These are phyloP conservation scores for Dactylellina sp. DNA, from an alignment of 2,329 filamentous ascomycete species.

Conservation along the genomic window DNA sequence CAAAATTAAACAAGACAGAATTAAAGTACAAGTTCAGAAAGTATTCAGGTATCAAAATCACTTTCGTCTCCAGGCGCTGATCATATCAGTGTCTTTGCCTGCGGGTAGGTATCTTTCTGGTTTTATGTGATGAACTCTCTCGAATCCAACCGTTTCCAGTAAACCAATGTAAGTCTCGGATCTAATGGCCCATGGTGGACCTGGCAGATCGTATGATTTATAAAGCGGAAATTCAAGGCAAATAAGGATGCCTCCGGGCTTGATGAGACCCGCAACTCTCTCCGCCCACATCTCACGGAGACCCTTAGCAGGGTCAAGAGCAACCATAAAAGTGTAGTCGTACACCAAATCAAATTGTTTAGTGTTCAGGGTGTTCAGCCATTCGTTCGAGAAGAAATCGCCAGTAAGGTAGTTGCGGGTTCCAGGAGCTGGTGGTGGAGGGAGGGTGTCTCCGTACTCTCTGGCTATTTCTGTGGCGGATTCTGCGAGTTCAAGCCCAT, in stretches of 20 bases:
- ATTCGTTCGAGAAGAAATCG: conserved; percentile 44
- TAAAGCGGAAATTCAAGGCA: conserved; percentile 65
- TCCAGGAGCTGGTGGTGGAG: conserved; percentile 27
- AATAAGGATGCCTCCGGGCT: conserved; percentile 62
- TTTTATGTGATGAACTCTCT: conserved; percentile 61
- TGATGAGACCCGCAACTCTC: conserved; percentile 65
- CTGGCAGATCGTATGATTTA: conserved; percentile 62
- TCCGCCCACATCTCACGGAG: conserved; percentile 70
- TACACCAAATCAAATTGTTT: conserved; percentile 66
- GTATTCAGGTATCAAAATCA: neutral
- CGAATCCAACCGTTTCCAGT: conserved; percentile 58
- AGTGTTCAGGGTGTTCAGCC: conserved; percentile 33
- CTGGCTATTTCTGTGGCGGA: conserved; percentile 64
- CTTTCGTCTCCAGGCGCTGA: conserved; percentile 62
- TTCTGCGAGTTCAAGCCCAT: conserved; percentile 76
- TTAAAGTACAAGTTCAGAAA: neutral
- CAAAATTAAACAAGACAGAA: neutral
- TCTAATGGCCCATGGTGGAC: conserved; percentile 64
- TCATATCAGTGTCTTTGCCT: conserved; percentile 62
- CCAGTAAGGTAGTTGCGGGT: conserved; percentile 38
- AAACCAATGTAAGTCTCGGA: conserved; percentile 58
- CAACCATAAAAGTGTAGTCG: conserved; percentile 71
- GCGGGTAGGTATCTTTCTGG: conserved; percentile 62
- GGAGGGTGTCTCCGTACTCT: conserved; percentile 32
- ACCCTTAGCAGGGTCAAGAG: conserved; percentile 67